These are phyloP conservation scores for Pichia kudriavzevii DNA, from an alignment of 1,139 yeast species.

Conservation along the genomic window DNA sequence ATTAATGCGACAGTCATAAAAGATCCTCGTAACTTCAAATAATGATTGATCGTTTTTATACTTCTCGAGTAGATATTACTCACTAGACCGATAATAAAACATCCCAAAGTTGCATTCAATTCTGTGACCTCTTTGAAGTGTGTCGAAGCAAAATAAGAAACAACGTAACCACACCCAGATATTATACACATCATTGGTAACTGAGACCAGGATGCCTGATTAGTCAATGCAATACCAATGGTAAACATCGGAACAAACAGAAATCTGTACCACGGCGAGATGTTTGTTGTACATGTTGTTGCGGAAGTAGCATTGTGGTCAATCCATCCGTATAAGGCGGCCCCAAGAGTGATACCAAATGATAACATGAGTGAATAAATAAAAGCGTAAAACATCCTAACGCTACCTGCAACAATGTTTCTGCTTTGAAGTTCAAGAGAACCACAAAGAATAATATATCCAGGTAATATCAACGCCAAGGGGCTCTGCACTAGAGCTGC, in stretches of 20 bases:
- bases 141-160: conserved; percentile 73
- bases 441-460: conserved; percentile 86
- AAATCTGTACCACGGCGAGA: conserved; percentile 63
- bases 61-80: conserved; percentile 85
- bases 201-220: conserved; percentile 76
- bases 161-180: conserved; percentile 74
- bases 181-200: conserved; percentile 75
- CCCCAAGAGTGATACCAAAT: conserved; percentile 89
- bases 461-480: conserved; percentile 83
- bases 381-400: conserved; percentile 91
- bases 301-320: conserved; percentile 66
- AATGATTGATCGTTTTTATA: conserved; percentile 39
- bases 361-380: conserved; percentile 86
- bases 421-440: conserved; percentile 84
- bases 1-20: conserved; percentile 96
- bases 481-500: conserved; percentile 88
- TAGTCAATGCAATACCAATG: conserved; percentile 63
- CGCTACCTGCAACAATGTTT: conserved; percentile 88
- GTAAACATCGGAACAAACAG: conserved; percentile 79
- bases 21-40: conserved; percentile 20
- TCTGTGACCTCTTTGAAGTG: conserved; percentile 70
- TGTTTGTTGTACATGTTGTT: conserved; percentile 46
- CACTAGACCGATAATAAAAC: conserved; percentile 82
- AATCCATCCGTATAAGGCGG: conserved; percentile 92
- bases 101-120: conserved; percentile 82